These are phyloP conservation scores for Fomitiporia mediterranea DNA, from an alignment of 1,284 basidiomycete genomes.

Conservation along the genomic window DNA sequence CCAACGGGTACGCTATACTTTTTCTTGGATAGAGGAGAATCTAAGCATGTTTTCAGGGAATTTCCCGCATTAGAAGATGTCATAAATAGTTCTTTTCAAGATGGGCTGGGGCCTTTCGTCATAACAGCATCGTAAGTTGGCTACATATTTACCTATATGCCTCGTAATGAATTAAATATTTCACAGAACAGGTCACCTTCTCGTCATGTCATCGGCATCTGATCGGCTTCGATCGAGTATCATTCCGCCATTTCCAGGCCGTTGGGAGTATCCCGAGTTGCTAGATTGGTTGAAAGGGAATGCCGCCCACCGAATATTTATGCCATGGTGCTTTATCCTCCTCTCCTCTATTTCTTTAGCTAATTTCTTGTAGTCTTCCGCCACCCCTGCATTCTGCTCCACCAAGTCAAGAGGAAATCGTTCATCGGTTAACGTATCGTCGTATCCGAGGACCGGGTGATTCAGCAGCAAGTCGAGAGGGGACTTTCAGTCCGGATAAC, in stretches of 20 bases:
- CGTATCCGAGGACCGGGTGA: conserved; percentile 25
- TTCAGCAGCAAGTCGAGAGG: background rate
- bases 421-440: conserved; percentile 57
- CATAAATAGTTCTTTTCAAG: conserved; percentile 2
- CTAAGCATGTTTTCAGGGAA: background rate
- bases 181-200: conserved; percentile 52
- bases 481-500: conserved; percentile 13
- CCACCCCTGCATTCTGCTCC: conserved; percentile 34
- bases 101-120: conserved; percentile 19
- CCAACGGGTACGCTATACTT: conserved; percentile 31
- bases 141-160: background rate
- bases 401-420: conserved; percentile 35
- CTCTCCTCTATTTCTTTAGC: background rate
- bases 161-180: background rate
- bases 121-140: conserved; percentile 47
- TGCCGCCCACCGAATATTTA: conserved; percentile 39
- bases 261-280: conserved; percentile 38
- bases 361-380: conserved; percentile 36
- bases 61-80: background rate
- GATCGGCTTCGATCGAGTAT: conserved; percentile 35
- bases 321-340: conserved; percentile 44
- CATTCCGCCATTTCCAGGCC: conserved; percentile 47
- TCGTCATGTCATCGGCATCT: conserved; percentile 41
- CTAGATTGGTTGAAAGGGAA: conserved; percentile 44
- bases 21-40: background rate